Evolutionary conservation across 179 eudicot genomes (phyloP), one percentile per base, ranked within the genome.

Genomic region (Silene vulgaris): DNA sequence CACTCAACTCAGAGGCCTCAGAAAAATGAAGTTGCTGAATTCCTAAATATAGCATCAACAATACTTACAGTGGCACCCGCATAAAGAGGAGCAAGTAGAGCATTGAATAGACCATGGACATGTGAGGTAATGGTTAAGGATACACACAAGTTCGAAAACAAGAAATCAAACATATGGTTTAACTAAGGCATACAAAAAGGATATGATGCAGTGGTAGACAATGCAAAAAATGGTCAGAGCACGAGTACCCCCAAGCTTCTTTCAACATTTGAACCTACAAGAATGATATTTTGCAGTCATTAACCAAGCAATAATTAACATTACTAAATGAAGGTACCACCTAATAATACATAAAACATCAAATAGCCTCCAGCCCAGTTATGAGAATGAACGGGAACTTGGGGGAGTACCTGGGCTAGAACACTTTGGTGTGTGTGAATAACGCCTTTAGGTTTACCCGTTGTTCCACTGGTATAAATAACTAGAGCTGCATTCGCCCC

Each of bases 401-500:
- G 29, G 69, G 71, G 20, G 61, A 71, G 75, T 83, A 96, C 99
- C 99, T 96, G 99, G 14, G 99, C 88, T 80, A 88, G 78, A 61
- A 96, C 84, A 78, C 97, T 86, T 72, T 73, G 83, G 78, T 96
- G 99, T 32, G 99, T 93, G 85, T 96, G 99, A 73, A 96, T 93
- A 78, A 87, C 99, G 72, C 99, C 99, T 89, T 96, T 96, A 45
- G 99, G 99, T 83, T 93, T 96, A 56, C 99, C 99, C 28, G 99
- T 96, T 72, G 99, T 96, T 76, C 99, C 99, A 79, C 99, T 96
- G 37, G 99, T 96, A 87, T 96, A 96, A 54, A 93, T 77, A 76
- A 96, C 86, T 62, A 96, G 79, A 74, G 99, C 99, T 32, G 97
- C 93, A 72, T 89, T 87, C 62, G 87, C 88, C 73, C 84, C 99